phyloP scores from a whole-genome alignment of 2,329 filamentous ascomycete genomes.

The Trichoderma atrobrunneum region DNA sequence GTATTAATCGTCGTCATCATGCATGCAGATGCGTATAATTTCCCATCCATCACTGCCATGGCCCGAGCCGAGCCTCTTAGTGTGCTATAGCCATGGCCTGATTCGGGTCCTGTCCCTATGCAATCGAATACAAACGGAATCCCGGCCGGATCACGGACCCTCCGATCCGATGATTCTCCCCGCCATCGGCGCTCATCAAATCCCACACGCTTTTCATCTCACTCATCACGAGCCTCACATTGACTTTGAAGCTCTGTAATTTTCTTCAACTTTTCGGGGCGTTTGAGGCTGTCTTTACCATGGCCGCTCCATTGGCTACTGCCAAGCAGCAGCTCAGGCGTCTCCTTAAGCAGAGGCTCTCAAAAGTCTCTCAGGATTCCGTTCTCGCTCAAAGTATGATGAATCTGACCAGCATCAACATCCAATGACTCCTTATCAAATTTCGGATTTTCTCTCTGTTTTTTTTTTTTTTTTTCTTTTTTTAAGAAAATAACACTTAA shows the following conservation, averaged over 20 bases:
- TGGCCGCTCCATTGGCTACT: constrained; percentile 55
- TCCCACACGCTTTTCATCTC: neutral
- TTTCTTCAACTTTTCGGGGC: neutral
- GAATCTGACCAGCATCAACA: neutral
- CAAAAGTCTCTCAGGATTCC: constrained; percentile 58
- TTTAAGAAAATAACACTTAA: neutral
- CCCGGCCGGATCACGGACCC: constrained; percentile 13
- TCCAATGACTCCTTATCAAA: neutral
- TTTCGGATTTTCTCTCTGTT: too few species aligned
- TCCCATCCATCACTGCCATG: neutral
- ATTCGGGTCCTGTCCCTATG: neutral
- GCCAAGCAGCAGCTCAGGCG: constrained; percentile 75
- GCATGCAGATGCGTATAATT: neutral
- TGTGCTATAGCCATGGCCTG: neutral
- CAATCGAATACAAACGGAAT: neutral
- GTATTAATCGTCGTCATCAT: neutral
- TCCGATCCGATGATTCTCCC: constrained; percentile 7
- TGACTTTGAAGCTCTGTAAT: neutral
- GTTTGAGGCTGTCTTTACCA: constrained; percentile 26
- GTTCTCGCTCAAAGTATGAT: constrained; percentile 68
- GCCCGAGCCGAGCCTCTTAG: neutral
- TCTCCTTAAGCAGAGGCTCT: constrained; percentile 65
- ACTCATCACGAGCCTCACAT: neutral
- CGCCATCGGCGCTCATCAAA: neutral
- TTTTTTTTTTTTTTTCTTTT: too few species aligned